Conservation (phyloP, 2,329 filamentous ascomycete species). For the Aspergillus chevalieri region DNA sequence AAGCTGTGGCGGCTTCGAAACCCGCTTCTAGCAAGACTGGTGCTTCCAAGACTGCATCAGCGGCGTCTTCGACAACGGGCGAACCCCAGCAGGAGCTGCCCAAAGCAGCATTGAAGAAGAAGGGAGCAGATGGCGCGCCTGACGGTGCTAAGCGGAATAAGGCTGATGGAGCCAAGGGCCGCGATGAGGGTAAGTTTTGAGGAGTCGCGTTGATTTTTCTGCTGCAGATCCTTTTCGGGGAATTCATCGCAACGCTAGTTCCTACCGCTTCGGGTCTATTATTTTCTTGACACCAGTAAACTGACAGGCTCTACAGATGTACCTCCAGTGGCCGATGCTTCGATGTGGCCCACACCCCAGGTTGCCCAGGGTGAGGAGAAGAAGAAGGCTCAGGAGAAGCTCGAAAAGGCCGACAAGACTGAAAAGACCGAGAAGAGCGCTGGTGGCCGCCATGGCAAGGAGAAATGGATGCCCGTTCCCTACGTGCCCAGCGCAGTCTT, state of each 20-base stretch:
- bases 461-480: constrained; percentile 77
- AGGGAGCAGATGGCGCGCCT: constrained; percentile 24
- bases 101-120: constrained; percentile 37
- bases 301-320: constrained; percentile 24
- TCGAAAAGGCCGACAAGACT: constrained; percentile 52
- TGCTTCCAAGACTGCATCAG: constrained; percentile 20
- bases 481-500: constrained; percentile 82
- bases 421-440: constrained; percentile 48
- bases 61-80: constrained; percentile 22
- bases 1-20: constrained; percentile 29
- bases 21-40: constrained; percentile 16
- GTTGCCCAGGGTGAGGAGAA: constrained; percentile 69
- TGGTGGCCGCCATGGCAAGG: constrained; percentile 60
- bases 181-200: constrained; percentile 28
- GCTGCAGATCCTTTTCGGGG: background rate
- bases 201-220: background rate
- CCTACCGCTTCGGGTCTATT: background rate
- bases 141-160: constrained; percentile 30
- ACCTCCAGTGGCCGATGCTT: constrained; percentile 68
- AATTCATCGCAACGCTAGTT: too few relatives aligned
- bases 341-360: constrained; percentile 87
- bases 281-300: constrained; percentile 9
- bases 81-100: constrained; percentile 35
- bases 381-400: constrained; percentile 63
- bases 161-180: constrained; percentile 36